Evolutionary conservation across 164 flowering plant genomes (phyloP), one percentile per base, ranked within the genome.

Genomic region (Sextonia rubra): DNA sequence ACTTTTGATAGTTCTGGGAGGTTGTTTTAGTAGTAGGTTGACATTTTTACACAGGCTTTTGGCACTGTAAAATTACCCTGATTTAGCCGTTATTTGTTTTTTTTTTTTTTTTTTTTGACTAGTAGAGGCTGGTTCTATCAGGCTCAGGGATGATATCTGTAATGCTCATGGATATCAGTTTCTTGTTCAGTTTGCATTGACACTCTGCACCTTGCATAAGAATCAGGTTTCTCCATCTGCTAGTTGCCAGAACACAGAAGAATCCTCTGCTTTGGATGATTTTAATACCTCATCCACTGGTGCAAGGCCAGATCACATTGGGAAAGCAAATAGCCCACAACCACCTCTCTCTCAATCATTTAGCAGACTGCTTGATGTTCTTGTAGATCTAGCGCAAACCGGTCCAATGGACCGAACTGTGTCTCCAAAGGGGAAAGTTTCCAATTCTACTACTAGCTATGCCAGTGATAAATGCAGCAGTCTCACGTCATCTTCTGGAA

Each of bases 131-230:
- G 92, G 94, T 72, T 94, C 92, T 74, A 80, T 87, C 79, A 86
- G 83, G 82, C 97, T 95, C 48, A 88, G 97, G 80, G 99, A 93
- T 80, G 99, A 95, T 77, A 87, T 95, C 74, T 97, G 87, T 71
- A 95, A 93, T 84, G 98, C 97, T 49, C 99, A 95, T 82, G 99
- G 99, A 32, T 91, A 95, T 82, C 99, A 90, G 68, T 95, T 90
- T 79, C 93, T 95, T 77, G 98, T 91, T 68, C 98, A 88, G 77
- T 95, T 93, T 85, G 98, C 94, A 2, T 78, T 95, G 73, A 64
- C 79, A 67, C 86, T 95, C 25, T 89, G 93, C 17, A 70, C 80
- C 48, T 70, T 87, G 83, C 82, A 88, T 52, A 86, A 80, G 55
- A 81, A 78, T 75, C 84, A 74, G 80, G 82, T 71, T 55, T 47